Base-by-base conservation (phyloP, 2,329 filamentous ascomycete genomes). In the Lecanosticta acicola region DNA sequence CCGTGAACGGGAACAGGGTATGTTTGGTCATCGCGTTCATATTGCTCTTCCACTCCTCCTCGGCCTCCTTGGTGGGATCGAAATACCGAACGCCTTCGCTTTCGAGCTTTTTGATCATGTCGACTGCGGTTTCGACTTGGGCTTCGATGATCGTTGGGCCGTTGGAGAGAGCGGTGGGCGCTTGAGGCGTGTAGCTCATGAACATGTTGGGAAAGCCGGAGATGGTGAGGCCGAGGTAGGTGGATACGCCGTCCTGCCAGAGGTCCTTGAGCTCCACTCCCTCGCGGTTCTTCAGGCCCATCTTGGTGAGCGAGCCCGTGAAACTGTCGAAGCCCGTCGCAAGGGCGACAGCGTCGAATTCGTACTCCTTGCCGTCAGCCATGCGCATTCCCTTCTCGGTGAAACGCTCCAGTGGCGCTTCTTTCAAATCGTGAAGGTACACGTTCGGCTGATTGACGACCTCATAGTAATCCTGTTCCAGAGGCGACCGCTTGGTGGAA, bases 381-480 rank as follows among this genome's bases (percentile, higher is more conserved):
- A 66, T 71, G 13, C 66, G 57, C 36, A 74, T 66, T 7, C 71
- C 71, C 4, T 64, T 71, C 53, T 70, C 66, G 1, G 62, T 67
- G 33, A 73, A 58, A 13, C 65, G 63, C 32, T 61, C 57, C 19
- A 74, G 65, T 0, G 71, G 69, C 0, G 60, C 68, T 36, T 62
- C 60, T 43, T 65, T 67, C 26, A 71, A 58, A 45, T 71, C 62
- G 29, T 72, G 59, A 4, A 73, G 58, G 19, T 67, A 58, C 41
- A 71, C 70, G 41, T 73, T 64, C 0, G 64, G 59, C 41, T 58
- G 63, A 48, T 73, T 66, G 3, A 73, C 54, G 55, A 67, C 60
- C 51, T 74, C 71, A 49, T 73, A 74, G 49, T 68, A 73, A 55
- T 73, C 66, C 47, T 72, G 70, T 53, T 74, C 71, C 2, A 73